A percentile compares a stretch with the other conserved stretches of the same genome.
Conservation (phyloP, 1,284 basidiomycete species). For the Ganoderma meredithae region DNA sequence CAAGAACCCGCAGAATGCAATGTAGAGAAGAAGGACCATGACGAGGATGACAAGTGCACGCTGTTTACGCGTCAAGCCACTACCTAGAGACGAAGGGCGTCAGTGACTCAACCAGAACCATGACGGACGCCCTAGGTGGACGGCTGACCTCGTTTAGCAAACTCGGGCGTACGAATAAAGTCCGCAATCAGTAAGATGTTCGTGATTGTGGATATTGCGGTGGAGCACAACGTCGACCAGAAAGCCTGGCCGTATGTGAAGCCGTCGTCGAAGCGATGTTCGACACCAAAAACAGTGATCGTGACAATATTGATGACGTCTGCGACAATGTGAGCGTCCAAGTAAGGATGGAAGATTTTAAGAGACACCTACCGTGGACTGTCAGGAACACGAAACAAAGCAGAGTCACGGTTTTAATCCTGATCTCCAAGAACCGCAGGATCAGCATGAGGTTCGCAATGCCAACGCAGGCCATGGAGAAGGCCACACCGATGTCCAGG, state of each 20-base stretch:
- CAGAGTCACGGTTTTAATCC: slow-evolving; percentile 68
- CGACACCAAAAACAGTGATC: slow-evolving; percentile 70
- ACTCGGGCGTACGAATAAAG: slow-evolving; percentile 66
- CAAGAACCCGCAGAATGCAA: slow-evolving; percentile 72
- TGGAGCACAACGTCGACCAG: slow-evolving; percentile 85
- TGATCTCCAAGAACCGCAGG: slow-evolving; percentile 74
- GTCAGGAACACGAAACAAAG: slow-evolving; percentile 69
- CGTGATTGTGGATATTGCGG: slow-evolving; percentile 69
- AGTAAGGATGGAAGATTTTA: not conserved
- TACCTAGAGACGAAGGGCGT: slow-evolving; percentile 46
- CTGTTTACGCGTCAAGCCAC: slow-evolving; percentile 83
- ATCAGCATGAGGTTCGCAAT: slow-evolving; percentile 77
- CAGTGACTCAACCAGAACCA: not conserved
- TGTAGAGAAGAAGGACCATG: slow-evolving; percentile 76
- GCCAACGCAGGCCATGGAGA: slow-evolving; percentile 76
- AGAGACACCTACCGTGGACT: slow-evolving; percentile 62
- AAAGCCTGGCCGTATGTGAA: slow-evolving; percentile 79
- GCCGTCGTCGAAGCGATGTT: slow-evolving; percentile 71
- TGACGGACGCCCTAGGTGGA: not conserved
- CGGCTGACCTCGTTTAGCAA: slow-evolving; percentile 66
- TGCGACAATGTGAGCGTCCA: not conserved
- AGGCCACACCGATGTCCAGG: slow-evolving; percentile 66
- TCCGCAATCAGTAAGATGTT: slow-evolving; percentile 78
- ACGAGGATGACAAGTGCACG: slow-evolving; percentile 80
- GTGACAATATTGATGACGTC: slow-evolving; percentile 76